phyloP scores from a whole-genome alignment of 306 rosid species.

The Begonia peltatifolia region DNA sequence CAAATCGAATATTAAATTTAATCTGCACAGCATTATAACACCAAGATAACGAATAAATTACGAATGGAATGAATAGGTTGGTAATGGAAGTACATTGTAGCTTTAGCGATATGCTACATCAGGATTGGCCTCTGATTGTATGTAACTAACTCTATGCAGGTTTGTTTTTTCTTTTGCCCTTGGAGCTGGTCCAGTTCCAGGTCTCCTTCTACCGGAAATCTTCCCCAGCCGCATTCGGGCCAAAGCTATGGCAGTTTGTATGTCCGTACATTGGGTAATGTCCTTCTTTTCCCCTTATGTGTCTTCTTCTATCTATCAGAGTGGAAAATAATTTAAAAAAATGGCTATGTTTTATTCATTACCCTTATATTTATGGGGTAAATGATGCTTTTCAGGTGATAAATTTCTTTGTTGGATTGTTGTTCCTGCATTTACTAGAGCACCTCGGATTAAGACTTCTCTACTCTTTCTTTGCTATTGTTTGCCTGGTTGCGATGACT shows the following conservation, averaged over 20 bases:
- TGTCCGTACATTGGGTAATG: slow-evolving; percentile 97
- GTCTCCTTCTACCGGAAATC: slow-evolving; percentile 87
- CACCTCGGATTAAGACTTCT: slow-evolving; percentile 62
- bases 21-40: no score
- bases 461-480: slow-evolving; percentile 61
- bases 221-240: slow-evolving; percentile 85
- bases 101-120: no score
- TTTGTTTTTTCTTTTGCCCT: slow-evolving; percentile 83
- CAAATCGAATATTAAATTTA: no score
- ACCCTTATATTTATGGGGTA: neutral
- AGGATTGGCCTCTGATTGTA: neutral
- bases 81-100: no score
- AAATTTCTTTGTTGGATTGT: slow-evolving; percentile 88
- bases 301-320: neutral
- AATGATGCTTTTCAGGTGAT: slow-evolving; percentile 43
- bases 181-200: slow-evolving; percentile 98
- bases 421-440: slow-evolving; percentile 75
- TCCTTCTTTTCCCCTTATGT: slow-evolving; percentile 9
- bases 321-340: neutral
- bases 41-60: no score
- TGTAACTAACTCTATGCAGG: slow-evolving; percentile 32
- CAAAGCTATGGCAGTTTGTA: slow-evolving; percentile 89
- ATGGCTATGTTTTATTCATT: slow-evolving; percentile 3
- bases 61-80: no score
- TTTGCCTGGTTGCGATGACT: slow-evolving; percentile 64